phyloP scores from a whole-genome alignment of 2,329 filamentous ascomycete genomes.

The Lachnellula subtilissima region DNA sequence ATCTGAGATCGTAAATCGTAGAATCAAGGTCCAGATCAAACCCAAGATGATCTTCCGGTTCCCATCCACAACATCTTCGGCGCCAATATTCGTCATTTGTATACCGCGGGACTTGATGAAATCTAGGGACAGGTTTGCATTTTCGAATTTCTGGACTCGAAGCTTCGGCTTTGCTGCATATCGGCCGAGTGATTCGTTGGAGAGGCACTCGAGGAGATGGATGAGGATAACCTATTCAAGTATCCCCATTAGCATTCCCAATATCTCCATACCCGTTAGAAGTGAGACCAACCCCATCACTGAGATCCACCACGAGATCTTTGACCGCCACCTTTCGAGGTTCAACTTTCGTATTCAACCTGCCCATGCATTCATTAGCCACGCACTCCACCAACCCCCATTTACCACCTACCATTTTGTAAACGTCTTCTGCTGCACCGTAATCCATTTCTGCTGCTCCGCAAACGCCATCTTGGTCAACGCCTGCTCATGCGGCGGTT shows the following conservation, averaged over 20 bases:
- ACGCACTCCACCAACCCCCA: conserved; percentile 1
- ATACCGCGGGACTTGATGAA: conserved; percentile 89
- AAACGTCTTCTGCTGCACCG: conserved; percentile 97
- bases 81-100: conserved; percentile 97
- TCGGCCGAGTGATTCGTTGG: conserved; percentile 87
- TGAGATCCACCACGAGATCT: conserved; percentile 83
- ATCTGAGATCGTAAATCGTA: conserved; percentile 96
- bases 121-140: conserved; percentile 91
- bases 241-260: conserved; percentile 16
- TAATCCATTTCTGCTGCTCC: conserved; percentile 64
- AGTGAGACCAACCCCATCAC: conserved; percentile 72
- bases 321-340: conserved; percentile 73
- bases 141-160: conserved; percentile 94
- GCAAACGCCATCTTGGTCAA: conserved; percentile 55
- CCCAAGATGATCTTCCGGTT: conserved; percentile 97
- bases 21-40: conserved; percentile 96
- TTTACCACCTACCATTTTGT: conserved; percentile 74
- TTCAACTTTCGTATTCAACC: conserved; percentile 94
- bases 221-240: conserved; percentile 75
- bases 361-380: conserved; percentile 33
- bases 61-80: conserved; percentile 96
- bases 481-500: conserved; percentile 30
- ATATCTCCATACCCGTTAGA: neutral
- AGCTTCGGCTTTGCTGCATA: conserved; percentile 96
- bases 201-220: conserved; percentile 94